phyloP scores from a whole-genome alignment of 2,329 filamentous ascomycete genomes.

The Aureobasidium musti region DNA sequence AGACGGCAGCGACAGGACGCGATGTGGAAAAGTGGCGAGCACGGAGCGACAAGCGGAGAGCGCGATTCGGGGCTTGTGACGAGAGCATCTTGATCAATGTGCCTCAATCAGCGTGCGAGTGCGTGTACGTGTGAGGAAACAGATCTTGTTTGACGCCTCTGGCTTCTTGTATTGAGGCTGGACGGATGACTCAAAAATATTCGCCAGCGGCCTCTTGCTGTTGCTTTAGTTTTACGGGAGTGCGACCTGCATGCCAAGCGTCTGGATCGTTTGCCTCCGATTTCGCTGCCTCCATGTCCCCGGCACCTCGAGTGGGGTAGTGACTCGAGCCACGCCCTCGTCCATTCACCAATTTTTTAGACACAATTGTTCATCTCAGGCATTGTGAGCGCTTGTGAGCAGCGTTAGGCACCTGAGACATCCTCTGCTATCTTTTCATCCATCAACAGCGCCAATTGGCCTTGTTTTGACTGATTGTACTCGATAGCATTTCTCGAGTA shows the following conservation, averaged over 20 bases:
- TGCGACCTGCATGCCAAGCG: constrained; percentile 20
- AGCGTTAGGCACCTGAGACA: too few species aligned
- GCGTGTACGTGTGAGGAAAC: neutral
- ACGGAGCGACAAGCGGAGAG: constrained; percentile 44
- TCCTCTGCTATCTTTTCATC: neutral
- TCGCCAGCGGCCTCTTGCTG: constrained; percentile 1
- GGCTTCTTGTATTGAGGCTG: neutral
- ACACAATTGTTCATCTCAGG: neutral
- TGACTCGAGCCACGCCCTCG: neutral
- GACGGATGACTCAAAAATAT: constrained; percentile 26
- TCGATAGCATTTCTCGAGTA: neutral
- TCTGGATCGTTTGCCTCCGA: constrained; percentile 18
- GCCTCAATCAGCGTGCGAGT: neutral
- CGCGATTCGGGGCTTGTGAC: constrained; percentile 41
- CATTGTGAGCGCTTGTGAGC: neutral
- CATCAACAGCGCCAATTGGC: neutral
- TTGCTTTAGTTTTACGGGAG: neutral
- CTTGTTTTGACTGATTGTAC: too few species aligned
- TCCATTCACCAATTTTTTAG: neutral
- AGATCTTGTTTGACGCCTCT: neutral
- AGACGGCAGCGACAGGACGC: constrained; percentile 45
- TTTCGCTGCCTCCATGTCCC: constrained; percentile 7
- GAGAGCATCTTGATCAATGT: constrained; percentile 38
- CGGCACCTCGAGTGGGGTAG: constrained; percentile 14
- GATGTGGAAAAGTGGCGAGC: constrained; percentile 50